These are phyloP conservation scores for Recurvomyces mirabilis DNA, from an alignment of 495 filamentous ascomycete genomes.

Conservation along the genomic window DNA sequence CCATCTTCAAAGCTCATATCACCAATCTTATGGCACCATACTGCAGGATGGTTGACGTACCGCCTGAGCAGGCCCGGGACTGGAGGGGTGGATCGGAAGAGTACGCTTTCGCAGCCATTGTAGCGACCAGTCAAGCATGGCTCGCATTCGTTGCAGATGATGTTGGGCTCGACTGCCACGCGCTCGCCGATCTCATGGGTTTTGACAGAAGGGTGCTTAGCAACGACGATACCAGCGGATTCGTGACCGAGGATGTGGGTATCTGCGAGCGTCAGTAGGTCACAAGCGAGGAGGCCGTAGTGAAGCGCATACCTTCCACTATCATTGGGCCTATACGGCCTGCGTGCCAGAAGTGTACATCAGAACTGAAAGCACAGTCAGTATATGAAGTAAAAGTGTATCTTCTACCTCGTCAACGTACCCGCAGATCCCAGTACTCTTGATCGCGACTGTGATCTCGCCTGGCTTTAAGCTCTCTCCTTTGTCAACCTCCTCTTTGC, in stretches of 20 bases:
- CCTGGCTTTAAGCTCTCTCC: conserved; percentile 59
- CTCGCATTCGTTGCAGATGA: conserved; percentile 80
- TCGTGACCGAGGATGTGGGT: conserved; percentile 90
- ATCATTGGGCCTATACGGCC: conserved; percentile 93
- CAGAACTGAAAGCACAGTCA: no score
- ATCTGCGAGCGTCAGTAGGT: no score
- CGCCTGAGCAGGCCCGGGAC: conserved; percentile 78
- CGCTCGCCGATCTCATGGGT: conserved; percentile 69
- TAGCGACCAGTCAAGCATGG: conserved; percentile 84
- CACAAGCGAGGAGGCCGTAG: no score
- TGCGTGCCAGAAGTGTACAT: conserved; percentile 92
- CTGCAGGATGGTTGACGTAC: conserved; percentile 84
- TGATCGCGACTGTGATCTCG: conserved; percentile 72
- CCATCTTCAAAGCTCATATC: conserved; percentile 83
- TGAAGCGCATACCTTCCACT: no score
- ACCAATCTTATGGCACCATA: conserved; percentile 84
- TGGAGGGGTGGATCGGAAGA: conserved; percentile 80
- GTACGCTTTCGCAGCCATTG: conserved; percentile 78
- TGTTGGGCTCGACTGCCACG: conserved; percentile 82
- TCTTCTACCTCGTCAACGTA: no score
- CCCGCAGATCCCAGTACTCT: conserved; percentile 92
- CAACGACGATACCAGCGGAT: conserved; percentile 73
- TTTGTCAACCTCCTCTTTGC: conserved; percentile 63
- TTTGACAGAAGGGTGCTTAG: conserved; percentile 68
- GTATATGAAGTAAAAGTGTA: no score